Conservation (phyloP, 176 grass and related monocot genomes). For the Lolium rigidum region DNA sequence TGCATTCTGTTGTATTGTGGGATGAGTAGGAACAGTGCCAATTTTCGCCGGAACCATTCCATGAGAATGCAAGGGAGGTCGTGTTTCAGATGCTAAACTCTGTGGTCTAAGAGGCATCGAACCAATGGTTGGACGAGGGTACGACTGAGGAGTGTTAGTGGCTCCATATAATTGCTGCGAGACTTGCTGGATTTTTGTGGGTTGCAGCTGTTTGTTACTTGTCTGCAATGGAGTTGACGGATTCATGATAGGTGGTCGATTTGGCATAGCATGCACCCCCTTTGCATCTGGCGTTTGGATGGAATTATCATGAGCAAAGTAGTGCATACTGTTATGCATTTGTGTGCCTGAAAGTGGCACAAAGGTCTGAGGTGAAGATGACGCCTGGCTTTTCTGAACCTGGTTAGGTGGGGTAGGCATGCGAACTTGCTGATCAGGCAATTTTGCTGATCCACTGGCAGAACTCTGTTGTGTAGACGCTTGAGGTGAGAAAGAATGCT, state of each 20-base stretch:
- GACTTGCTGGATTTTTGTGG: conserved; percentile 48
- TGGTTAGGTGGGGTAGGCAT: conserved; percentile 52
- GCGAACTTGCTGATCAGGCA: conserved; percentile 52
- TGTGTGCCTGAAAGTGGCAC: conserved; percentile 46
- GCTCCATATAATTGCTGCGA: conserved; percentile 54
- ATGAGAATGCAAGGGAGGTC: conserved; percentile 45
- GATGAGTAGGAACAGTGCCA: conserved; percentile 25
- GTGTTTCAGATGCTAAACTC: conserved; percentile 35
- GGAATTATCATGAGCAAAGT: conserved; percentile 46
- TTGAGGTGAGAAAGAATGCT: conserved; percentile 66
- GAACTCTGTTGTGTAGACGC: conserved; percentile 62
- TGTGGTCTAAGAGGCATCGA: conserved; percentile 44
- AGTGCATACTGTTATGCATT: conserved; percentile 29
- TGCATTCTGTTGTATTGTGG: conserved; percentile 39
- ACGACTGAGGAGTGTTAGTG: conserved; percentile 44
- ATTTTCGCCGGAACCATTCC: conserved; percentile 51
- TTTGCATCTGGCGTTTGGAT: conserved; percentile 47
- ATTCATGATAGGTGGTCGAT: conserved; percentile 47
- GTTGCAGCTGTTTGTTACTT: conserved; percentile 50
- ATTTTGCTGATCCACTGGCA: conserved; percentile 55
- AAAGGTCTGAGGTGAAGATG: conserved; percentile 42
- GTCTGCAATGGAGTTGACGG: conserved; percentile 44
- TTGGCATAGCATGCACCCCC: conserved; percentile 41
- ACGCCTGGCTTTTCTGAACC: conserved; percentile 48
- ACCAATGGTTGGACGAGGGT: conserved; percentile 53